Conservation (phyloP, 331 rosid species). For the Acacia concinna region DNA sequence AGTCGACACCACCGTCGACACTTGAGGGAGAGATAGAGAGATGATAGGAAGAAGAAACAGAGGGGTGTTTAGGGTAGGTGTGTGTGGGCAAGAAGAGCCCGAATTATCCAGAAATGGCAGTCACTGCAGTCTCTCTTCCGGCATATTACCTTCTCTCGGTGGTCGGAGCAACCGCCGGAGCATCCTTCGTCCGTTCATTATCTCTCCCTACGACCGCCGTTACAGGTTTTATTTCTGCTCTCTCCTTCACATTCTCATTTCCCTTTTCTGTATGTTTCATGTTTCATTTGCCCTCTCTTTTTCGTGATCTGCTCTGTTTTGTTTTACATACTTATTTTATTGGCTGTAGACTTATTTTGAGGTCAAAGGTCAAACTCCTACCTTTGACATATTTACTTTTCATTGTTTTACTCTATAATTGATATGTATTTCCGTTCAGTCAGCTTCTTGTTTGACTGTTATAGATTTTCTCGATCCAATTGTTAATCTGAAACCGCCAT, state of each 20-base stretch:
- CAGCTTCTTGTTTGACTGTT: neutral
- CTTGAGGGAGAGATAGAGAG: neutral
- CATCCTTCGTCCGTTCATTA: conserved; percentile 44
- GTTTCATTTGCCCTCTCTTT: neutral
- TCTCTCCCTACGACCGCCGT: conserved; percentile 75
- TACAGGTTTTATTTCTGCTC: conserved; percentile 66
- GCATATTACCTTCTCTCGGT: conserved; percentile 82
- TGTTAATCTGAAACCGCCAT: conserved; percentile 15
- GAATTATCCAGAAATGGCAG: conserved; percentile 86
- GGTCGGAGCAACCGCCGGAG: conserved; percentile 70
- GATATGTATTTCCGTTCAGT: no score
- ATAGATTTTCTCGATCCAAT: neutral
- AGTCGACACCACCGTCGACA: no score
- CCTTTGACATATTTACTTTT: no score
- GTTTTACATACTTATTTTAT: neutral
- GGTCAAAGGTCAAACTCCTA: no score
- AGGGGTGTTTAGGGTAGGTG: conserved; percentile 26
- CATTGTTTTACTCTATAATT: no score
- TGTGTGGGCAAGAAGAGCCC: conserved; percentile 65
- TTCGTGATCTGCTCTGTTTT: neutral
- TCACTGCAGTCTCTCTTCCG: conserved; percentile 77
- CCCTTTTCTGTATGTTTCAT: neutral
- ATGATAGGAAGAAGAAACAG: conserved; percentile 15
- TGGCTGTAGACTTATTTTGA: no score
- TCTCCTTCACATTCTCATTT: neutral